phyloP scores from a whole-genome alignment of 2,329 filamentous ascomycete genomes.

The Fusarium sp. region DNA sequence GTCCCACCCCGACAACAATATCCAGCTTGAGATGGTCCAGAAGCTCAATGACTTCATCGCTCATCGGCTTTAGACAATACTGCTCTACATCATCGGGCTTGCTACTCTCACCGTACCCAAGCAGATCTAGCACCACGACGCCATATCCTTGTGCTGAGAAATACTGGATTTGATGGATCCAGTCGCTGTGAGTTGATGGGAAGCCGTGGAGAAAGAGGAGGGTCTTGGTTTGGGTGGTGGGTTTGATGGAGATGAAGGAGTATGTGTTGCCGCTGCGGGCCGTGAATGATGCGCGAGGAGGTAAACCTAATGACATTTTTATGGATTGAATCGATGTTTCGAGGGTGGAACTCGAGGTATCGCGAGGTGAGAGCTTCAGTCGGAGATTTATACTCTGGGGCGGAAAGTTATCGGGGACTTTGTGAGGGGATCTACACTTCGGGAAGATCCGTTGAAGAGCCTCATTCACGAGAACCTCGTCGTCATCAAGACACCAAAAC shows the following conservation, averaged over 20 bases:
- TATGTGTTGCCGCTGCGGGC: constrained; percentile 39
- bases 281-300: constrained; percentile 21
- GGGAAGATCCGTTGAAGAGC: background rate
- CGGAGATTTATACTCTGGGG: constrained; percentile 21
- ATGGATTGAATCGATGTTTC: background rate
- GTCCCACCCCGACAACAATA: constrained; percentile 57
- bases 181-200: constrained; percentile 59
- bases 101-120: constrained; percentile 53
- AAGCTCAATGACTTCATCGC: constrained; percentile 50
- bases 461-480: background rate
- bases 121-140: constrained; percentile 56
- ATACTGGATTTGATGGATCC: constrained; percentile 52
- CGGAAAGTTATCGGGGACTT: constrained; percentile 47
- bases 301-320: constrained; percentile 21
- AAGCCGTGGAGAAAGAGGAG: constrained; percentile 62
- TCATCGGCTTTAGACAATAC: constrained; percentile 49
- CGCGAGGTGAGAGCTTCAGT: background rate
- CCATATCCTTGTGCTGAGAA: constrained; percentile 55
- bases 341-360: background rate
- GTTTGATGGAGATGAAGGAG: constrained; percentile 48
- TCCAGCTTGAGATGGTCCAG: constrained; percentile 47
- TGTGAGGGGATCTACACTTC: background rate
- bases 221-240: constrained; percentile 43
- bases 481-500: background rate
- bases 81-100: constrained; percentile 42